phyloP scores from a whole-genome alignment of 495 filamentous ascomycete genomes.

The Hypomontagnella submonticulosa region DNA sequence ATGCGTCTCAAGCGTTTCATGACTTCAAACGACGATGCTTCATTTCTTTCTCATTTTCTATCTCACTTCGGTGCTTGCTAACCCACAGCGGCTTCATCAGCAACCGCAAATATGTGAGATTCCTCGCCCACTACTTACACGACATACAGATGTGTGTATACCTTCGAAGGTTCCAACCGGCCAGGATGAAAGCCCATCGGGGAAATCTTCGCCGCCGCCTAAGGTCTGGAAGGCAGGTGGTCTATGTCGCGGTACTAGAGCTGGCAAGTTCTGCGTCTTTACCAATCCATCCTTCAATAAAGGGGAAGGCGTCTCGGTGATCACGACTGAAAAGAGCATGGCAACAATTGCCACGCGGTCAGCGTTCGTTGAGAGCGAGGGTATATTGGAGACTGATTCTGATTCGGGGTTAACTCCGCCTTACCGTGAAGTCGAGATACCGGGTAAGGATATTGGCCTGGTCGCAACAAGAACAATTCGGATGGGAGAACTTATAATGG shows the following conservation, averaged over 20 bases:
- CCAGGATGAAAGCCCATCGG: not conserved
- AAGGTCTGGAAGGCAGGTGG: conserved; percentile 24
- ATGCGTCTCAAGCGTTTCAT: not conserved
- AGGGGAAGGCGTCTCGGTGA: conserved; percentile 49
- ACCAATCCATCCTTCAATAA: conserved; percentile 42
- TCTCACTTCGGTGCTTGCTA: conserved; percentile 8
- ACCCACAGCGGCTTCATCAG: not conserved
- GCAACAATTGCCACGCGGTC: conserved; percentile 27
- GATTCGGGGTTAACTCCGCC: not conserved
- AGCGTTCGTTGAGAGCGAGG: conserved; percentile 11
- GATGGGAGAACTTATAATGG: conserved; percentile 46
- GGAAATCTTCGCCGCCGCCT: not conserved
- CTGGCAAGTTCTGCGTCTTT: conserved; percentile 46
- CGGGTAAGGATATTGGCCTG: conserved; percentile 49
- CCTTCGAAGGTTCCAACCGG: not conserved
- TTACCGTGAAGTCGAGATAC: conserved; percentile 42
- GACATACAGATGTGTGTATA: conserved; percentile 3
- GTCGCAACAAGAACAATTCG: conserved; percentile 45
- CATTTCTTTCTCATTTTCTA: conserved; percentile 11
- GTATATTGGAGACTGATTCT: not conserved
- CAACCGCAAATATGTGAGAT: conserved; percentile 13
- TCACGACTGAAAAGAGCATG: conserved; percentile 46
- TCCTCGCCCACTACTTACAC: conserved; percentile 3
- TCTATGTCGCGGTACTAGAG: conserved; percentile 26
- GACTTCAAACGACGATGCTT: conserved; percentile 1